phyloP scores from a whole-genome alignment of 164 flowering plant species.

The Macadamia integrifolia region DNA sequence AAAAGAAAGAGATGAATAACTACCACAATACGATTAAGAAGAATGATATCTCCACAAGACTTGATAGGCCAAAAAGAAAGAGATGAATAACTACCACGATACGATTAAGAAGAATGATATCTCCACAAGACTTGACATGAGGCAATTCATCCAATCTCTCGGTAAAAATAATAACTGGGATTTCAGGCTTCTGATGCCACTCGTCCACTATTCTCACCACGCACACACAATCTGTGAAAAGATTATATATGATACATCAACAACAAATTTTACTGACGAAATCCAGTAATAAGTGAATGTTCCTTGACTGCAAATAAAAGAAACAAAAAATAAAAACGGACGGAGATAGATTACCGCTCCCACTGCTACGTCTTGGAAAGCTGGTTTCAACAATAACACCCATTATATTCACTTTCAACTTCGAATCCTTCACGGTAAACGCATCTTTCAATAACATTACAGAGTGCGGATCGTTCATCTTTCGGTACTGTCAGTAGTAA shows the following conservation, averaged over 20 bases:
- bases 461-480: no score
- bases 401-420: background rate
- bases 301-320: background rate
- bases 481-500: no score
- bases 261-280: background rate
- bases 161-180: conserved; percentile 35
- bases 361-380: background rate
- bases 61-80: conserved; percentile 3
- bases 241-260: background rate
- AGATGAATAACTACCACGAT: conserved; percentile 17
- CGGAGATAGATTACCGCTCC: background rate
- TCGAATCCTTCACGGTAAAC: background rate
- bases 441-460: no score
- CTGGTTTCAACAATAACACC: background rate
- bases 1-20: no score
- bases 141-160: conserved; percentile 37
- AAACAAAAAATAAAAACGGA: background rate
- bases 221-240: conserved; percentile 36
- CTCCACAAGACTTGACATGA: conserved; percentile 27
- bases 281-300: background rate
- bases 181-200: conserved; percentile 24
- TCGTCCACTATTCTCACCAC: conserved; percentile 36
- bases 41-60: conserved; percentile 36
- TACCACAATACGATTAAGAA: conserved; percentile 27
- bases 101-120: conserved; percentile 31